Conservation (phyloP, 805 yeast genomes). For the Candida odintsovae region DNA sequence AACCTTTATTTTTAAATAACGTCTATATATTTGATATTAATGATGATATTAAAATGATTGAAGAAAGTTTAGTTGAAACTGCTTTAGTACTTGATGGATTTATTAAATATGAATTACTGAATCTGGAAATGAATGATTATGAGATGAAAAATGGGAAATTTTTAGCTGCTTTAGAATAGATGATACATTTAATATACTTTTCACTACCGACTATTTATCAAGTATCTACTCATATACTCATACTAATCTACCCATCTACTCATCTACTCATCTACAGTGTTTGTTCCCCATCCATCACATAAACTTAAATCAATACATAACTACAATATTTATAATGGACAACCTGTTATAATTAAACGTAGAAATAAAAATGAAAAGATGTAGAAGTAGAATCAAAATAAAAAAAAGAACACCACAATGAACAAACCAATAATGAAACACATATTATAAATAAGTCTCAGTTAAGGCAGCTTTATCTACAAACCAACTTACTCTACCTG, state of each 20-base stretch:
- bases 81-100: neutral
- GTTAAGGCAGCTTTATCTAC: slow-evolving; percentile 90
- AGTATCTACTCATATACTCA: no score
- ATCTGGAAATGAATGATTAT: neutral
- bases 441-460: slow-evolving; percentile 37
- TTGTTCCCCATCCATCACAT: no score
- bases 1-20: neutral
- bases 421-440: neutral
- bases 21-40: neutral
- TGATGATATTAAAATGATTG: neutral
- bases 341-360: neutral
- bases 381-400: no score
- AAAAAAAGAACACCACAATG: neutral
- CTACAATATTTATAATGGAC: neutral
- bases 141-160: neutral
- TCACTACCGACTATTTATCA: no score
- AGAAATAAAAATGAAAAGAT: neutral
- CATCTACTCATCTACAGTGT: no score
- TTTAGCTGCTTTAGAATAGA: neutral
- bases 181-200: no score
- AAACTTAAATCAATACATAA: no score
- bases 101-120: neutral
- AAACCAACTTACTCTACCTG: slow-evolving; percentile 95
- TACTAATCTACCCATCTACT: no score
- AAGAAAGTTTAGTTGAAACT: neutral